These are phyloP conservation scores for Exserohilum rostratum DNA, from an alignment of 2,329 filamentous ascomycete genomes.

Conservation along the genomic window DNA sequence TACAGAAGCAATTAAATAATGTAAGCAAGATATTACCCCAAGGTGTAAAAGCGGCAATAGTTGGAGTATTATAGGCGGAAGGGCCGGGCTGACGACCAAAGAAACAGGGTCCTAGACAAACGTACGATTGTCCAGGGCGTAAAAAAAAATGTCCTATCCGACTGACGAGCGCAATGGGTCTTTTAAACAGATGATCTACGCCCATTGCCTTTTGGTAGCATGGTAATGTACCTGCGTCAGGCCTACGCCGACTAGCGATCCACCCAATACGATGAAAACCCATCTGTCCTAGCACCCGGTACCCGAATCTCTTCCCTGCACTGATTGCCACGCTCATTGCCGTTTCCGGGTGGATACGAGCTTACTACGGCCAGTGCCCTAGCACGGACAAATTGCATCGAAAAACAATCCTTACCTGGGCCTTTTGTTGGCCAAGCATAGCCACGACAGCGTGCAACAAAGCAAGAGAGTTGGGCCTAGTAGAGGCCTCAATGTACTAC, in stretches of 20 bases:
- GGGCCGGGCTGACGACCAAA: neutral
- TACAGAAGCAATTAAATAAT: neutral
- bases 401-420: constrained; percentile 1
- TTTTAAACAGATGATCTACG: constrained; percentile 10
- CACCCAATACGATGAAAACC: constrained; percentile 11
- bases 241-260: constrained; percentile 1
- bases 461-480: no score
- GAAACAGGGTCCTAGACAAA: neutral
- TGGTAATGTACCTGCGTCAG: constrained; percentile 15
- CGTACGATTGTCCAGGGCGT: neutral
- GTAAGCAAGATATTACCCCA: neutral
- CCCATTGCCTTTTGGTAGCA: neutral
- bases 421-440: neutral
- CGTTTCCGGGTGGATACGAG: constrained; percentile 11
- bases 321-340: constrained; percentile 8
- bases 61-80: neutral
- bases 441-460: constrained; percentile 4
- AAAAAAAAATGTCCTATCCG: neutral
- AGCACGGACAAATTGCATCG: neutral
- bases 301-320: constrained; percentile 1
- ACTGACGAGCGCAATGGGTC: neutral
- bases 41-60: neutral
- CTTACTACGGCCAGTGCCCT: constrained; percentile 5
- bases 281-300: constrained; percentile 6
- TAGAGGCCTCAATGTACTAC: neutral